phyloP scores from a whole-genome alignment of 306 rosid species.

The Gynostemma pentaphyllum region DNA sequence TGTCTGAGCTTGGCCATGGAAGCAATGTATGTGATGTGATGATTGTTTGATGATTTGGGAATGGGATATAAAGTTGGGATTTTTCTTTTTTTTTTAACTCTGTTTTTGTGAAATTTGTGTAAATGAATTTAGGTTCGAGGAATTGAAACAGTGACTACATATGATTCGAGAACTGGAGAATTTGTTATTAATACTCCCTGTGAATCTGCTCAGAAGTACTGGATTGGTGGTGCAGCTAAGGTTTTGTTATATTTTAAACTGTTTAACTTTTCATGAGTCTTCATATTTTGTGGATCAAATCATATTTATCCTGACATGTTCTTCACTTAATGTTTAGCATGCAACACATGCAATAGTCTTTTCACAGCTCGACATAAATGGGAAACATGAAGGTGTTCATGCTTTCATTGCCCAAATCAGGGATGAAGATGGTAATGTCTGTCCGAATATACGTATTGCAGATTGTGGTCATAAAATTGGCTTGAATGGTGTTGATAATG shows the following conservation, averaged over 20 bases:
- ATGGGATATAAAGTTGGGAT: constrained; percentile 6
- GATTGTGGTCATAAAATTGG: constrained; percentile 95
- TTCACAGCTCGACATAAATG: constrained; percentile 67
- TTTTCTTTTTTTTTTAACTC: constrained; percentile 8
- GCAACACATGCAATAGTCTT: constrained; percentile 86
- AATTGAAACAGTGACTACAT: constrained; percentile 79
- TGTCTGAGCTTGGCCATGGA: constrained; percentile 95
- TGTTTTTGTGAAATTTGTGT: neutral
- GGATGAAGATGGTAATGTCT: constrained; percentile 64
- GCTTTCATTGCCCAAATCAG: constrained; percentile 84
- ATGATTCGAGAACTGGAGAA: constrained; percentile 58
- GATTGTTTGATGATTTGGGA: constrained; percentile 17
- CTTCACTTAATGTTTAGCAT: constrained; percentile 37
- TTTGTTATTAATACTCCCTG: constrained; percentile 83
- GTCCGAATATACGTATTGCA: constrained; percentile 67
- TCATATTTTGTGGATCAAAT: neutral
- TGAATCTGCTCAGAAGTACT: constrained; percentile 84
- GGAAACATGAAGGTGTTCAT: constrained; percentile 88
- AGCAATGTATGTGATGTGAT: constrained; percentile 71
- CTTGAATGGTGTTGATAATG: constrained; percentile 91
- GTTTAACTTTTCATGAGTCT: neutral
- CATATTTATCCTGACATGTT: constrained; percentile 1
- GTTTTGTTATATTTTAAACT: constrained; percentile 19
- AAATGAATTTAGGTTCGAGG: constrained; percentile 62
- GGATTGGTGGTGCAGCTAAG: constrained; percentile 93